Conservation (phyloP, 2,329 filamentous ascomycete species). For the Westerdykella sp. region DNA sequence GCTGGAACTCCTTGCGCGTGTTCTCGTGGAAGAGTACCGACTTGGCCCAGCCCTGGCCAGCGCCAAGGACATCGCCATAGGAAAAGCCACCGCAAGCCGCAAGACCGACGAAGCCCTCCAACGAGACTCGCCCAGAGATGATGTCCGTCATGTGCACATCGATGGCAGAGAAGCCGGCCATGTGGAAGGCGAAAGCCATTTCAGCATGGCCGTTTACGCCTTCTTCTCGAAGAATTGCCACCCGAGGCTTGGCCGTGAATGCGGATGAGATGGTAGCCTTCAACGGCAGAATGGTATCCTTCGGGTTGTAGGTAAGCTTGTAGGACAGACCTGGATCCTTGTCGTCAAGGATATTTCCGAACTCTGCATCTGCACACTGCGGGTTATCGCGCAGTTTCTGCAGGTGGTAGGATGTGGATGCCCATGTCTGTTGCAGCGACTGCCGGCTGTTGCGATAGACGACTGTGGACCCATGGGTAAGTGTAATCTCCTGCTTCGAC, state of each 20-base stretch:
- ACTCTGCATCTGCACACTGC: constrained; percentile 77
- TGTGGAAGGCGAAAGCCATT: constrained; percentile 93
- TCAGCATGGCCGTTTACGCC: constrained; percentile 95
- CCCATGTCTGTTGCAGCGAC: constrained; percentile 81
- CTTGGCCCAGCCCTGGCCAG: constrained; percentile 95
- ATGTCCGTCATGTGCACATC: constrained; percentile 96
- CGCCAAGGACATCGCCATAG: constrained; percentile 85
- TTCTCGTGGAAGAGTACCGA: constrained; percentile 78
- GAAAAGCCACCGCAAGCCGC: constrained; percentile 97
- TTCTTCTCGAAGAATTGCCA: constrained; percentile 91
- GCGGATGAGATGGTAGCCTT: constrained; percentile 55
- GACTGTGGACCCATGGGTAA: constrained; percentile 63
- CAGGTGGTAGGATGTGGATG: constrained; percentile 82
- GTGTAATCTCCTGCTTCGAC: constrained; percentile 67
- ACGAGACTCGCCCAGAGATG: constrained; percentile 69
- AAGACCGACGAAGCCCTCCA: constrained; percentile 77
- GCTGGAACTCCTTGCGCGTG: constrained; percentile 69
- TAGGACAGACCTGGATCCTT: constrained; percentile 77
- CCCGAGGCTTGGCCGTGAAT: constrained; percentile 62
- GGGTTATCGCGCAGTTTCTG: constrained; percentile 87
- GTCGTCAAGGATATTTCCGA: constrained; percentile 65
- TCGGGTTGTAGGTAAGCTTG: constrained; percentile 72
- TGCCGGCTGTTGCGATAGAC: constrained; percentile 64
- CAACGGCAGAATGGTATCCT: constrained; percentile 68
- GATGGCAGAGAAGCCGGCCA: constrained; percentile 82